A percentile compares a stretch with the other conserved stretches of the same genome.
Conservation (phyloP, 2,329 filamentous ascomycete genomes). For the Tolypocladium ophioglossoides region DNA sequence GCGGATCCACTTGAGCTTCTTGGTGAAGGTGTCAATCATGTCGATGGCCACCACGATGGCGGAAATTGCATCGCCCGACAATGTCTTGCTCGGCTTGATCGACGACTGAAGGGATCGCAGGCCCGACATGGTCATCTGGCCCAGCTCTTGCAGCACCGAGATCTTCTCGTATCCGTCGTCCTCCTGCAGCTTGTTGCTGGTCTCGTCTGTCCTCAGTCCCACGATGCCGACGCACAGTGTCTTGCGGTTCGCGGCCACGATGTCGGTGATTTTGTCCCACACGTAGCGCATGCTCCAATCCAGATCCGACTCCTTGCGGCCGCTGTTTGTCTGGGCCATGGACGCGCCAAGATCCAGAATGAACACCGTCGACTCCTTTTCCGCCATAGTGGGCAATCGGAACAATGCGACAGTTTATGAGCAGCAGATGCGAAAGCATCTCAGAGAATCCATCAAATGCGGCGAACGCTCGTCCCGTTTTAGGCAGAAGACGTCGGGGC, state of each 20-base stretch:
- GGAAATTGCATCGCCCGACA: conserved; percentile 74
- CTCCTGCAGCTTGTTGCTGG: conserved; percentile 55
- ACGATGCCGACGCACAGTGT: conserved; percentile 68
- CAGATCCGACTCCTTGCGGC: conserved; percentile 67
- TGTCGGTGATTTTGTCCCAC: conserved; percentile 78
- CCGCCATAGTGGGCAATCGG: conserved; percentile 51
- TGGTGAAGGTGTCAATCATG: conserved; percentile 73
- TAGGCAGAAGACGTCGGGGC: conserved; percentile 9
- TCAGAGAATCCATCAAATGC: neutral
- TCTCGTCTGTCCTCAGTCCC: conserved; percentile 71
- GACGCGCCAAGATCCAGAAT: conserved; percentile 79
- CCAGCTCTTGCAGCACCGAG: conserved; percentile 61
- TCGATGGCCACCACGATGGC: conserved; percentile 77
- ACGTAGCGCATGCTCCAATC: conserved; percentile 87
- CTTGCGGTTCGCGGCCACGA: conserved; percentile 55
- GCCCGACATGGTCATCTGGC: conserved; percentile 52
- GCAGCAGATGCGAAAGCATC: neutral
- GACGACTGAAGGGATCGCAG: conserved; percentile 52
- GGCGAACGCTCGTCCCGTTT: neutral
- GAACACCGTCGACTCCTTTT: conserved; percentile 89
- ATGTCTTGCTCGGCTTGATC: conserved; percentile 57
- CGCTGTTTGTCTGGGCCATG: conserved; percentile 66
- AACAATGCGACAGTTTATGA: neutral
- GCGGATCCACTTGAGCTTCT: conserved; percentile 70
- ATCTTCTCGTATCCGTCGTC: conserved; percentile 75